Conservation (phyloP, 257 asterid species). For the Solanum medicagineum region DNA sequence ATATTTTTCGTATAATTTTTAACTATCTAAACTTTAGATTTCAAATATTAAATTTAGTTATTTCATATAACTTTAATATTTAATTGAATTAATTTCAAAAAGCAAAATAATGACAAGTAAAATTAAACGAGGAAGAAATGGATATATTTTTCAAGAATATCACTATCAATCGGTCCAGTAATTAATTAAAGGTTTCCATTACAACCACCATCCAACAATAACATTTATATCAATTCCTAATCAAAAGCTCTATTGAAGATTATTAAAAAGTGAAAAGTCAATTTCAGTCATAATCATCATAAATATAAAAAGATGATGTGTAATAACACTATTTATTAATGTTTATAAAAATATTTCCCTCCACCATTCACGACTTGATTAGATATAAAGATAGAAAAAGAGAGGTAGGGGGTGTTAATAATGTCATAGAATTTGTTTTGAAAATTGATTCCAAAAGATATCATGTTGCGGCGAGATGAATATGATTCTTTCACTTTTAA, state of each 20-base stretch:
- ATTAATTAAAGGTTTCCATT: neutral
- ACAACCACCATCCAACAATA: neutral
- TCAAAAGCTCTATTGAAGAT: neutral
- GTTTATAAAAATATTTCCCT: neutral
- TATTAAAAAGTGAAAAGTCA: neutral
- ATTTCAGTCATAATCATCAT: neutral
- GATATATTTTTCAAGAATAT: neutral
- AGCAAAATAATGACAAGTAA: too few relatives aligned
- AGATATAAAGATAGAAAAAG: neutral
- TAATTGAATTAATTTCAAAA: too few relatives aligned
- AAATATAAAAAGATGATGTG: neutral
- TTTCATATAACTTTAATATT: too few relatives aligned
- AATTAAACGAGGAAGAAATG: too few relatives aligned
- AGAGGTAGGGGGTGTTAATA: neutral
- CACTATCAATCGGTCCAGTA: neutral
- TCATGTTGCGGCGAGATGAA: neutral
- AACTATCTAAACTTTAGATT: too few relatives aligned
- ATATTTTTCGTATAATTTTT: too few relatives aligned
- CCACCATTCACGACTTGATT: conserved; percentile 72
- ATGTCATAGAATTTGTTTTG: neutral
- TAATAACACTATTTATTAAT: neutral
- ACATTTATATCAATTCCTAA: neutral
- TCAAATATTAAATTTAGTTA: too few relatives aligned
- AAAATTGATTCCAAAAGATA: neutral
- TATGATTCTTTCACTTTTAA: neutral